These are phyloP conservation scores for Rhizomucor pusillus DNA, from an alignment of 371 early-diverging fungal genomes.

Conservation along the genomic window DNA sequence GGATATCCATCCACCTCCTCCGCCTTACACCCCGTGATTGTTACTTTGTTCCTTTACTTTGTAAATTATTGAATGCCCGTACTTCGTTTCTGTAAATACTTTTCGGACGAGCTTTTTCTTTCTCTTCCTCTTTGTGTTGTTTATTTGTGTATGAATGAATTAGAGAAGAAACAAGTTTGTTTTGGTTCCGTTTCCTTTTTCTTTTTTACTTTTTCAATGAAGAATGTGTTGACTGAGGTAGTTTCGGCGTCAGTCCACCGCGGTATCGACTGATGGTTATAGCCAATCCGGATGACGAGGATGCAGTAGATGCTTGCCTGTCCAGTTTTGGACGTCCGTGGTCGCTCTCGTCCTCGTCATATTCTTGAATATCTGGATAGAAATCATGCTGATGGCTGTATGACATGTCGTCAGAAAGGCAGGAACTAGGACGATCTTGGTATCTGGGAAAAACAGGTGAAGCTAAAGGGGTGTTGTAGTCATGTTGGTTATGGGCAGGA, in stretches of 20 bases:
- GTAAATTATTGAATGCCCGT: too few relatives aligned
- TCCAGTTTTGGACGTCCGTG: constrained; percentile 9
- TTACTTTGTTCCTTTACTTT: too few relatives aligned
- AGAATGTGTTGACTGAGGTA: constrained; percentile 5
- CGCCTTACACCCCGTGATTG: constrained; percentile 25
- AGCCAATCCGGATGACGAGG: constrained; percentile 20
- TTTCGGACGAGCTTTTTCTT: background rate
- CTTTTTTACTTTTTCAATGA: constrained; percentile 6
- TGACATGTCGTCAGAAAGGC: constrained; percentile 14
- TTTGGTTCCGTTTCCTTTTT: background rate
- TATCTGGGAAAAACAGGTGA: background rate
- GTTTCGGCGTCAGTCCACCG: constrained; percentile 8
- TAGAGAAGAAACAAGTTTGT: background rate
- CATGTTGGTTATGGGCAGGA: constrained; percentile 1
- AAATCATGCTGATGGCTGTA: constrained; percentile 3
- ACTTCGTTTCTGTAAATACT: too few relatives aligned
- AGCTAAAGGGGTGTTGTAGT: background rate
- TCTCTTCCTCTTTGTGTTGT: constrained; percentile 1
- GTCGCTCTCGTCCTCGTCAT: constrained; percentile 10
- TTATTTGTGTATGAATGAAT: background rate
- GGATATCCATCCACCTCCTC: constrained; percentile 14
- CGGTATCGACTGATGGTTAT: constrained; percentile 19
- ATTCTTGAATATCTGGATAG: constrained; percentile 12
- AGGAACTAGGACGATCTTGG: constrained; percentile 14
- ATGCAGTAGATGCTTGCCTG: constrained; percentile 22